Evolutionary conservation across 208 protist genomes (phyloP).

Genomic region (Acanthamoeba royreba): DNA sequence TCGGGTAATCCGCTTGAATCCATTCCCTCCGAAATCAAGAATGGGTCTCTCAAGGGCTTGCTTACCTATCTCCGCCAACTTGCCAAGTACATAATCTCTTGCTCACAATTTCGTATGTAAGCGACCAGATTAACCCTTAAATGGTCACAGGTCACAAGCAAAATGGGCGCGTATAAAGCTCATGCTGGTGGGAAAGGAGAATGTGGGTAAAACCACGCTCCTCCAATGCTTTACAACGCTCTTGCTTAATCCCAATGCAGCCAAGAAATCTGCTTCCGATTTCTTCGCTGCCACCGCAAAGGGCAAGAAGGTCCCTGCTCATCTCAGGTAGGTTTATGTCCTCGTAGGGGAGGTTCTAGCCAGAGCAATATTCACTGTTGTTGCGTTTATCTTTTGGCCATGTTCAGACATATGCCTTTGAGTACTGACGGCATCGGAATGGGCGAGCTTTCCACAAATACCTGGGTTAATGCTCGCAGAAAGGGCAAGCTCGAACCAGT

Average conservation of each 20-base stretch:
- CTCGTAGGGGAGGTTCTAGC: too few relatives aligned
- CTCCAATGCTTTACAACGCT: background rate
- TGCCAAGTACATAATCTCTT: too few relatives aligned
- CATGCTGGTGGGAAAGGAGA: constrained; percentile 34
- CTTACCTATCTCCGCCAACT: background rate
- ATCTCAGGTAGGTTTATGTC: background rate
- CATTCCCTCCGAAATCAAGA: background rate
- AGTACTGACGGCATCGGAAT: background rate
- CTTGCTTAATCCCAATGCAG: background rate
- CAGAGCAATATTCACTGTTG: too few relatives aligned
- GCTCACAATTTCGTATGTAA: too few relatives aligned
- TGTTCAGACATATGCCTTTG: background rate
- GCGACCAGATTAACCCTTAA: too few relatives aligned
- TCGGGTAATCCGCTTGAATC: background rate
- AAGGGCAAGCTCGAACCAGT: background rate
- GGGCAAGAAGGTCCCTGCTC: background rate
- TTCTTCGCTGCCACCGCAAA: background rate
- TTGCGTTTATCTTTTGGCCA: too few relatives aligned
- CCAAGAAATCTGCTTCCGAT: background rate
- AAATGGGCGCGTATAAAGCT: background rate
- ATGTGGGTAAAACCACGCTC: constrained; percentile 23
- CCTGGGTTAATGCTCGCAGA: background rate
- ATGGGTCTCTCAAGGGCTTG: background rate
- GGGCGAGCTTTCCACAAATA: background rate
- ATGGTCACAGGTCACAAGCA: too few relatives aligned